Evolutionary conservation across 257 asterid genomes (phyloP).

Genomic region (Eustoma russellianum): DNA sequence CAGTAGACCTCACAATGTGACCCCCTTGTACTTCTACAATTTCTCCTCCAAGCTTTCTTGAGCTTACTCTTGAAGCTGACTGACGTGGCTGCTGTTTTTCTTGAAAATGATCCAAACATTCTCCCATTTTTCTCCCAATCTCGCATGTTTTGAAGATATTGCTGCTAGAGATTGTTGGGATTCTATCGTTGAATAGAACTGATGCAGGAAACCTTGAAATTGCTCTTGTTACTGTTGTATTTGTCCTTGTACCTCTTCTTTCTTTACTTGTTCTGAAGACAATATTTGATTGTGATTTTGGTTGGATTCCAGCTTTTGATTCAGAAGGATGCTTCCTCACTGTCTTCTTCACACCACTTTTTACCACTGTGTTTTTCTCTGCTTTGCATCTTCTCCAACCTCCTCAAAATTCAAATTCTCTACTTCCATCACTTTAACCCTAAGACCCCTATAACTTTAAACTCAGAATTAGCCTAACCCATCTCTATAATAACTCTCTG

Average conservation of each 20-base stretch:
- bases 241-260: no score
- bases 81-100: conserved; percentile 13
- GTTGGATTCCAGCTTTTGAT: conserved; percentile 53
- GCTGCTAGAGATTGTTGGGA: no score
- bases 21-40: conserved; percentile 95
- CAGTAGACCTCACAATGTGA: conserved; percentile 92
- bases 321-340: conserved; percentile 9
- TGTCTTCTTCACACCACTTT: conserved; percentile 4
- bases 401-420: conserved; percentile 31
- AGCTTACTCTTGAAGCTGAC: conserved; percentile 36
- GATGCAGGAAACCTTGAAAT: no score
- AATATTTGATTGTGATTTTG: no score
- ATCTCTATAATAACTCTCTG: conserved; percentile 18
- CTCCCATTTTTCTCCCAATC: conserved; percentile 26
- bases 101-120: conserved; percentile 20
- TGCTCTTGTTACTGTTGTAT: no score
- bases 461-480: conserved; percentile 53
- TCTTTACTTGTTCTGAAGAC: no score
- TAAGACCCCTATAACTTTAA: no score
- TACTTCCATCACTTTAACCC: conserved; percentile 36
- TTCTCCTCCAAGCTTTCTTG: conserved; percentile 33
- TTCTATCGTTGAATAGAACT: no score
- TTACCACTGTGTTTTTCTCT: no score
- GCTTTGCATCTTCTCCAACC: no score
- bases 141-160: no score